Base-by-base conservation (phyloP, 352 stramenopile species). In the Globisporangium mamillatum region DNA sequence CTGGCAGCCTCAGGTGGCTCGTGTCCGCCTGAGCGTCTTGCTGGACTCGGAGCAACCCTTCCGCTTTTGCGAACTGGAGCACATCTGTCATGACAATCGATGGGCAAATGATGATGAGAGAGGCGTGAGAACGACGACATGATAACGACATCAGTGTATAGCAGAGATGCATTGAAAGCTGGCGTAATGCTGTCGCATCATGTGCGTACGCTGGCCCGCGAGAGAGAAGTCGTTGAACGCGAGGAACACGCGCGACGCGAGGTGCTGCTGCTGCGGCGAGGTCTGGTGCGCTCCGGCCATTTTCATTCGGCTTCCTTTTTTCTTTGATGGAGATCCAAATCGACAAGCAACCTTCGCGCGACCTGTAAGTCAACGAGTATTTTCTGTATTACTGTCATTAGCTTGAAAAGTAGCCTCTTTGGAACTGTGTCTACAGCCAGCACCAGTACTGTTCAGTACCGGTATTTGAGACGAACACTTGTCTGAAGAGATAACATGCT, bases 181-280 rank as follows among this genome's bases (percentile, higher is more conserved):
- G 38, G 38, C 20, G 38, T 18, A 46, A 1, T 18, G 38, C 4
- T 6, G 38, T 16, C 16, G 38, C 38, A 18, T 46, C 14, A 20
- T 50, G 46, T 36, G 68, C 80, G 71, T 75, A 92, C 84, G 74
- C 56, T 79, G 76, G n/a, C 80, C 82, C 9, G 84, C 81, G 41
- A 71, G 72, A 36, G 84, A 88, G 60, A 90, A 88, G 75, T 92
- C 84, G 64, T 92, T 79, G 63, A 92, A 90, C 38, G 84, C 79
- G 46, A 92, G 75, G 66, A 86, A 76, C 56, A 88, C 80, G 54
- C 74, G 67, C 24, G 70, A 36, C 10, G 72, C 60, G 50, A 83
- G 67, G 36, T 29, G 61, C 48, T 60, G 38, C 25, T 25, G 34
- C 34, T 4, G 12, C 38, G 16, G 38, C 4, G 38, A 16, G 41